Base-by-base conservation (phyloP, 768 basidiomycete species). In the Cystofilobasidium macerans region DNA sequence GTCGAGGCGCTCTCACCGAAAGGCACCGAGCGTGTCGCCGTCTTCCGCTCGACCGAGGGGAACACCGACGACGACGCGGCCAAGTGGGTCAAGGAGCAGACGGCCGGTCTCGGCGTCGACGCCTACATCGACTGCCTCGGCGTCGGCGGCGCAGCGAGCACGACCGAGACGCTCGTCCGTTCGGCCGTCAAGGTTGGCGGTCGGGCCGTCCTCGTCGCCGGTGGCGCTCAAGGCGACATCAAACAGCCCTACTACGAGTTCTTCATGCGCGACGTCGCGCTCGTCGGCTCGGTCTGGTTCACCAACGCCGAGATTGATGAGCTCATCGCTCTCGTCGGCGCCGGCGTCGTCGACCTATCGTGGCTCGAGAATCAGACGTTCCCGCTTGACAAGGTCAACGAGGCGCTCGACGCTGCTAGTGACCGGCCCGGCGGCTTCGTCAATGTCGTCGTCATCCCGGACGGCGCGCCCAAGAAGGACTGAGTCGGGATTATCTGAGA, bases 361-460 rank as follows among this genome's bases (percentile, higher is more conserved):
- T 70, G 43, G 40, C 57, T 70, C 43, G 33, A 67, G 47, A 43
- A 59, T 36, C 63, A 67, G 40, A 4, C 1, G 9, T 70, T 67
- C 66, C 12, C 40, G 22, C 62, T 70, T 3, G 62, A 64, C 18
- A 16, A 63, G 48, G 69, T 68, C 20, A 70, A 70, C 56, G 67
- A 67, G 53, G 69, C 69, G n/a, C 32, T 70, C 40, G 47, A 64
- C 18, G 59, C 56, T 47, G 69, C 67, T 0, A 66, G 66, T 9
- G 61, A 68, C 28, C 30, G 69, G 28, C 69, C 67, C 11, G 69
- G 69, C 12, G 69, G 69, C 9, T n/a, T n/a, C 30, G 66, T 64
- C 24, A 70, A 70, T 43, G 62, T 70, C 14, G 48, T 69, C 9
- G 59, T 69, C 42, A 36, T 56, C 33, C 68, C 68, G 11, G 20